Evolutionary conservation across 2,329 filamentous ascomycete genomes (phyloP), one percentile per base, ranked within the genome.

Genomic region (Pseudogymnoascus sp.): DNA sequence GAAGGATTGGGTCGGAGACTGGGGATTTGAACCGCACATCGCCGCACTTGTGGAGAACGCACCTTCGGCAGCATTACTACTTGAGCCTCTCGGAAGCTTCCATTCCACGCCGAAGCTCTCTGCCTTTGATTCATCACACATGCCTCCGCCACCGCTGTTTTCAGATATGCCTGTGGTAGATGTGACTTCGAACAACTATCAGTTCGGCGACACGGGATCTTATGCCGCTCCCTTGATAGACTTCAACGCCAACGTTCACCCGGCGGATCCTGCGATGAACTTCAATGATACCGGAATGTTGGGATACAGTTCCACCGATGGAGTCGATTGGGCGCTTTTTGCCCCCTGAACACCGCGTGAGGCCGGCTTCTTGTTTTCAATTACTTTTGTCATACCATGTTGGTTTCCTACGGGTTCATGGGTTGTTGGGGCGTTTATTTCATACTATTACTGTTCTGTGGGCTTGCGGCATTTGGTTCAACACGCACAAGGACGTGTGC

Each of bases 1-100:
- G 71, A 66, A 68, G 26, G 68, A 73, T 61, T 74, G 73, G 73
- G 68, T 72, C 63, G 73, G 73, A 1, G 73, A 73, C 37, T 74
- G 72, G 72, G 73, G 73, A 5, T 74, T 74, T 23, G 71, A 75
- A 39, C 41, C 62, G 1, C 64, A 64, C 34, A 66, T 71, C 10
- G 68, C 71, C 61, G 64, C 66, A n/a, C 65, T 70, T 12, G 72
- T 74, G n/a, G 55, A 60, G 37, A 48, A 38, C 4, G 57, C 57
- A 3, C 35, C 55, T 3, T 35, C 30, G 2, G 55, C 55, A 15
- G 55, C 35, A 3, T 10, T 52, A 3, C 45, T 52, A 1, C 45
- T 52, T 30, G 45, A 52, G 26, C 45, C 45, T 30, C 45, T 52
- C 8, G 45, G 45, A 0, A 52, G 45, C 15, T 52, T 52, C 45